A percentile compares a stretch with the other conserved stretches of the same genome.
Evolutionary conservation across 371 early-diverging fungal genomes (phyloP).

Genomic region (Mucor lusitanicus): DNA sequence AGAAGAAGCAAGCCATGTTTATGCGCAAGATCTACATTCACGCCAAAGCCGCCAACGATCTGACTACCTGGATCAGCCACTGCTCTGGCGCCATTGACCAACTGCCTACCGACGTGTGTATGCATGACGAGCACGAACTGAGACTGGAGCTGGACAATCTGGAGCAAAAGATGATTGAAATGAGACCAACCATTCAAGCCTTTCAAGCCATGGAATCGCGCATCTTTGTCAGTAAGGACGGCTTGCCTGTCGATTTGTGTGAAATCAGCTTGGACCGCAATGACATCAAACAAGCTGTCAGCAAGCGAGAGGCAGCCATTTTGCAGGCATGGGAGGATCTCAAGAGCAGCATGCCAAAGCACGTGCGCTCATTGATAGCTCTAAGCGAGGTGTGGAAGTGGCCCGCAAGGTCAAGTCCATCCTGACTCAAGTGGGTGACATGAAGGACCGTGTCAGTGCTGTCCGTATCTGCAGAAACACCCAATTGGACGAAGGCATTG

Average conservation of each 20-base stretch:
- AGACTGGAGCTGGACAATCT: slow-evolving; percentile 36
- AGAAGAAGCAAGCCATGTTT: slow-evolving; percentile 46
- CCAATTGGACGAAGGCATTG: slow-evolving; percentile 10
- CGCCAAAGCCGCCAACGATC: slow-evolving; percentile 39
- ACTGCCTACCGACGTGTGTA: slow-evolving; percentile 41
- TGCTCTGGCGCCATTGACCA: slow-evolving; percentile 41
- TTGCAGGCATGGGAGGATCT: slow-evolving; percentile 41
- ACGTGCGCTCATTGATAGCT: slow-evolving; percentile 24
- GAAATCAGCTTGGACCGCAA: slow-evolving; percentile 29
- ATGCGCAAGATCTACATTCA: slow-evolving; percentile 41
- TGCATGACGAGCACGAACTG: slow-evolving; percentile 43
- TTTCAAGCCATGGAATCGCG: slow-evolving; percentile 41
- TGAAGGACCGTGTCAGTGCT: slow-evolving; percentile 40
- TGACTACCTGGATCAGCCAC: slow-evolving; percentile 47
- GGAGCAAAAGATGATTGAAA: slow-evolving; percentile 37
- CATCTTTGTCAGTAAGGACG: slow-evolving; percentile 34
- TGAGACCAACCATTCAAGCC: slow-evolving; percentile 40
- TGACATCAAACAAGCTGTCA: slow-evolving; percentile 26
- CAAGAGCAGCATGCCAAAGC: slow-evolving; percentile 28
- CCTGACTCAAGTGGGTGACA: slow-evolving; percentile 41
- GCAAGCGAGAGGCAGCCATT: slow-evolving; percentile 29
- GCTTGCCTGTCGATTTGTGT: slow-evolving; percentile 20
- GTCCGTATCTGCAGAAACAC: slow-evolving; percentile 31
- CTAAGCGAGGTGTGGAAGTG: slow-evolving; percentile 40
- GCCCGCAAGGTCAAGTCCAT: slow-evolving; percentile 52